Evolutionary conservation across 2,329 filamentous ascomycete species (phyloP), one percentile per base, ranked within the genome.

Genomic region (Fusarium papillatum): DNA sequence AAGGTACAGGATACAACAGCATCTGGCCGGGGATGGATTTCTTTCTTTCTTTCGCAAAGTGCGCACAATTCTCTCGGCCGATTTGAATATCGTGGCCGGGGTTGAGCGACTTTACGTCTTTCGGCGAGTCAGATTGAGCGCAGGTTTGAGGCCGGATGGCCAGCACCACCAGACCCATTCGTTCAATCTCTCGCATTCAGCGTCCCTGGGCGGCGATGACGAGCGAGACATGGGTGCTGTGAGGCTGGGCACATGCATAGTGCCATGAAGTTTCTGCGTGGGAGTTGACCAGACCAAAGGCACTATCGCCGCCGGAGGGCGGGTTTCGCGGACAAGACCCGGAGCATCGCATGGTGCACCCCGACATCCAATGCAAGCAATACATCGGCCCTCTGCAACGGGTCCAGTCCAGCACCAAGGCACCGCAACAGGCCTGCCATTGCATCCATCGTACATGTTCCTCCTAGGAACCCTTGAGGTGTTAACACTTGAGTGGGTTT

Each of bases 111-210:
- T 61, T 70, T 73, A 34, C 61, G 68, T 71, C 61, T 68, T 71
- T 65, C 67, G 73, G 78, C 75, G 76, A 80, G 75, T 77, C 69
- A 79, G 73, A 80, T 78, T 63, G 64, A 79, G 78, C 78, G 78
- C 76, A 79, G 67, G 64, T 76, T 80, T 80, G 75, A 80, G 71
- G 69, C 66, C 71, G 68, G 61, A 36, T 61, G 63, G 67, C 48
- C 57, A 76, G 63, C 57, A 74, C 69, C 29, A 74, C 22, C 63
- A 67, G 69, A 65, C 67, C 67, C 57, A 66, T 67, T 53, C 48
- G 22, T 41, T 69, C 53, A 48, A 65, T 24, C 29, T 59, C 50
- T 43, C 60, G 62, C 24, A 64, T 66, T 57, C 64, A 59, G 31
- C 60, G 48, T 38, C 50, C 43, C 31, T 60, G 46, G 60, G 41